phyloP scores from a whole-genome alignment of 306 rosid species.

The Inga laurina region DNA sequence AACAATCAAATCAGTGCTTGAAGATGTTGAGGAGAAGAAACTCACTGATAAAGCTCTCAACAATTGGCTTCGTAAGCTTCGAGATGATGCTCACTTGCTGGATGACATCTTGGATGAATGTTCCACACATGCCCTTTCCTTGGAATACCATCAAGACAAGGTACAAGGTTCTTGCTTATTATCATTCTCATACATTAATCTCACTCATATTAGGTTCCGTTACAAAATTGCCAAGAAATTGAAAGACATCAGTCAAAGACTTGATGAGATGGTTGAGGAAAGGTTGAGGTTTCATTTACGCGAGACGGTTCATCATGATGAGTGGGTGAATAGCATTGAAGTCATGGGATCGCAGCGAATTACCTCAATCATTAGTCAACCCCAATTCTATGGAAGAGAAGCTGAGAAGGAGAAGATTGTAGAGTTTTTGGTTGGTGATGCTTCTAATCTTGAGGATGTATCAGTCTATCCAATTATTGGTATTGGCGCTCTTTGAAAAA shows the following conservation, averaged over 20 bases:
- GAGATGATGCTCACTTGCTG: not conserved
- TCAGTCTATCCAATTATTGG: not conserved
- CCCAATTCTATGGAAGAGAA: slow-evolving; percentile 30
- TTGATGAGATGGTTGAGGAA: not conserved
- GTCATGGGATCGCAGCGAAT: not conserved
- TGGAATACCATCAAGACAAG: not conserved
- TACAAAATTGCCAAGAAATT: not conserved
- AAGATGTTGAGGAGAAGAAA: slow-evolving; percentile 1
- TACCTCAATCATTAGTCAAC: not conserved
- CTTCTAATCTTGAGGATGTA: not conserved
- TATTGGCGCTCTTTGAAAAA: slow-evolving; percentile 18
- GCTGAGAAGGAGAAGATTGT: not conserved
- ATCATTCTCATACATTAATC: not conserved
- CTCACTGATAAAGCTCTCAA: not conserved
- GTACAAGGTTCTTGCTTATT: not conserved
- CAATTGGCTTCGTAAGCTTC: not conserved
- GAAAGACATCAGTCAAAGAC: not conserved
- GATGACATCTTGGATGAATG: slow-evolving; percentile 35
- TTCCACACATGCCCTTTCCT: too few relatives aligned
- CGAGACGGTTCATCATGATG: not conserved
- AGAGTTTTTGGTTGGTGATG: not conserved
- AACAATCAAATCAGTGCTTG: not conserved
- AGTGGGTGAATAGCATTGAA: not conserved
- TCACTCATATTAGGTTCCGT: not conserved
- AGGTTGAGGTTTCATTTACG: not conserved